These are phyloP conservation scores for Iodosphaeria phyllophila DNA, from an alignment of 2,329 filamentous ascomycete genomes.

Conservation along the genomic window DNA sequence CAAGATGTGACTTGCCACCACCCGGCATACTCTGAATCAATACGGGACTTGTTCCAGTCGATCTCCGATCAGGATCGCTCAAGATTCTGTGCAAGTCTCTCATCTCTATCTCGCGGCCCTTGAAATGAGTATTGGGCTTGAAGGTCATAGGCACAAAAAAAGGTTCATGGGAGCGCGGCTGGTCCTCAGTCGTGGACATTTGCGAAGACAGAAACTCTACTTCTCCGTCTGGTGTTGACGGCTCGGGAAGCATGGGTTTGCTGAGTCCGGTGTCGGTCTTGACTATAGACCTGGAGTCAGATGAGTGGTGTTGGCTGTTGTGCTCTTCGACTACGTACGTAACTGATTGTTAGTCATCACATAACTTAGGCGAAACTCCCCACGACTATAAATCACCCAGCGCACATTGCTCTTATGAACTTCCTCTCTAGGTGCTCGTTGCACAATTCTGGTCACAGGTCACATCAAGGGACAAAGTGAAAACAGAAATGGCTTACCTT, in stretches of 20 bases:
- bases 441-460: too few relatives aligned
- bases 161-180: constrained; percentile 7
- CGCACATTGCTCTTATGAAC: too few relatives aligned
- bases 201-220: constrained; percentile 13
- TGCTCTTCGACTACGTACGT: background rate
- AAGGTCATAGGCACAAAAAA: constrained; percentile 32
- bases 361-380: too few relatives aligned
- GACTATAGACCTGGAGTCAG: too few relatives aligned
- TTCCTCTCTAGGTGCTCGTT: too few relatives aligned
- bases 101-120: constrained; percentile 38
- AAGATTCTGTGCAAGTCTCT: constrained; percentile 38
- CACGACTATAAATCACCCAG: too few relatives aligned
- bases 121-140: constrained; percentile 38
- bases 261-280: too few relatives aligned
- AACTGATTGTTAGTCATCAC: background rate
- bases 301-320: background rate
- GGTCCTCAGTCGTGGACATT: constrained; percentile 10
- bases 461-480: too few relatives aligned
- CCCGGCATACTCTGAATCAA: constrained; percentile 46
- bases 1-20: constrained; percentile 50
- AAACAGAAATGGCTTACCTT: too few relatives aligned
- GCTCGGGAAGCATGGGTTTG: constrained; percentile 12
- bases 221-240: constrained; percentile 9
- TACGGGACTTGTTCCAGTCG: constrained; percentile 40
- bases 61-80: constrained; percentile 33